Evolutionary conservation across 768 basidiomycete genomes (phyloP), one percentile per base, ranked within the genome.

Genomic region (Clavaria fumosa): DNA sequence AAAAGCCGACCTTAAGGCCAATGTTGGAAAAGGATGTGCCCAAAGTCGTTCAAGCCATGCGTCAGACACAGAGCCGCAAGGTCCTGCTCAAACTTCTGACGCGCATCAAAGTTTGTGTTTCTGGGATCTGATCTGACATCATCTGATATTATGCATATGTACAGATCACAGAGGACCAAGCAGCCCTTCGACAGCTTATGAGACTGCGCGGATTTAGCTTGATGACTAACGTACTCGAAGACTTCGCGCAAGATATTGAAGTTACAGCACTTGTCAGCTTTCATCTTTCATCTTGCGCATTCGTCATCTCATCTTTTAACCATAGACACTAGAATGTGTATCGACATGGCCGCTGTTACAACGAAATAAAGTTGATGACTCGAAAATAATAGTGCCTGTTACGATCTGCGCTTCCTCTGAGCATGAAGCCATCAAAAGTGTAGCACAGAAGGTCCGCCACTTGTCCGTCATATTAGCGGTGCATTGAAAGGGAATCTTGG

Each of bases 331-430:
- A 39, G 65, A 75, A 46, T 75, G 72, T 49, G 74, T 85, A 69
- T 50, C 57, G 36, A 64, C 60, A 5, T 97, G 90, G 90, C 84
- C 85, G 0, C 58, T 95, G 23, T 62, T 82, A 35, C 74, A 77
- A 30, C 70, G 82, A 38, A 96, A 95, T 62, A 96, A 96, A 58
- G 76, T 97, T 20, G 83, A 90, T 41, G 88, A 90, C 44, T 72
- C 67, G 0, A 56, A 54, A 38, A 73, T 90, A 36, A 70, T 73
- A 40, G 57, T 69, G 12, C 71, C 75, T 4, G 73, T 95, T 10
- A 62, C 69, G 49, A 47, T 43, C 2, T 71, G 75, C 33, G 48
- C 65, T 1, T 59, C 67, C 22, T 66, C 69, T 0, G 72, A 72
- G 23, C 67, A 83, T 38, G 69, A 72, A 36, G 55, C 47, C 5